A percentile compares a stretch with the other conserved stretches of the same genome.
These are phyloP conservation scores for Cladochytrium replicatum DNA, from an alignment of 192 early-diverging fungal species.

Conservation along the genomic window DNA sequence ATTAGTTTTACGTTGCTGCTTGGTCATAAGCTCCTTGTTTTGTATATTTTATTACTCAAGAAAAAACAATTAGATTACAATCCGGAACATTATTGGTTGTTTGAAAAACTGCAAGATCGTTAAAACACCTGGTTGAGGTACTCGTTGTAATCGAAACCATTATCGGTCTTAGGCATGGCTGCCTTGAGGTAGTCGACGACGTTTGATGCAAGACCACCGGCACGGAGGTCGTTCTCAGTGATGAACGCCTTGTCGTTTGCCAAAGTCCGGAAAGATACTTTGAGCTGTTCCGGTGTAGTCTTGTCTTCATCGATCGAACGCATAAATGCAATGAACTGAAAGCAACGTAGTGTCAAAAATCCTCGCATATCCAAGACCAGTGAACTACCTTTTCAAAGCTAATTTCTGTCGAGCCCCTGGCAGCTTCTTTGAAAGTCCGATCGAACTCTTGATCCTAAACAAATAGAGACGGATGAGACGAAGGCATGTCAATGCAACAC, in stretches of 20 bases:
- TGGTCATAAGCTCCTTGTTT: no score
- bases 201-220: slow-evolving; percentile 62
- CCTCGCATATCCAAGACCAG: not conserved
- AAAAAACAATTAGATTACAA: no score
- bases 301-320: slow-evolving; percentile 82
- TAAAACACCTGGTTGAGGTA: slow-evolving; percentile 59
- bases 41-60: no score
- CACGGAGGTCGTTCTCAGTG: slow-evolving; percentile 72
- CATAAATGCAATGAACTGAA: slow-evolving; percentile 75
- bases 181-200: slow-evolving; percentile 66
- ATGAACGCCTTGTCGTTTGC: slow-evolving; percentile 80
- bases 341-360: slow-evolving; percentile 10
- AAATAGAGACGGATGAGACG: not conserved
- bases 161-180: slow-evolving; percentile 55
- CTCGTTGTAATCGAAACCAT: slow-evolving; percentile 66
- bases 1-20: slow-evolving; percentile 20
- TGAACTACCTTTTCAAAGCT: slow-evolving; percentile 66
- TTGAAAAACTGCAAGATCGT: no score
- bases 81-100: no score
- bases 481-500: not conserved
- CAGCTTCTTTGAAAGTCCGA: slow-evolving; percentile 50
- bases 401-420: slow-evolving; percentile 52
- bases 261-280: slow-evolving; percentile 74
- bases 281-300: slow-evolving; percentile 71
- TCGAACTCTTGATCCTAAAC: slow-evolving; percentile 66